These are phyloP conservation scores for Fusarium ramigenum DNA, from an alignment of 2,329 filamentous ascomycete genomes.

Conservation along the genomic window DNA sequence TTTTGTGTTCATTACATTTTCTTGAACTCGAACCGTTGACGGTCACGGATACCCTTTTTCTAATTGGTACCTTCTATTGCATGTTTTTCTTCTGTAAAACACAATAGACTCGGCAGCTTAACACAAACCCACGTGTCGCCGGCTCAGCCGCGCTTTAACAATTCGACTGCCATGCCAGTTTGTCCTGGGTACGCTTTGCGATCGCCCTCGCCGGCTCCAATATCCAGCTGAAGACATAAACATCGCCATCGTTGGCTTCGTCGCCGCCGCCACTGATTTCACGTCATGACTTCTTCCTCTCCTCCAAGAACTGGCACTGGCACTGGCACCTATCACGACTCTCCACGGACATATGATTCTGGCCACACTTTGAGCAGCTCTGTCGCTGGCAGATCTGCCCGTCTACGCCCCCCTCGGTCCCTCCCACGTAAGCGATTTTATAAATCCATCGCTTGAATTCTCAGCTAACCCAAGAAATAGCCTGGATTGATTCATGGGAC, in stretches of 20 bases:
- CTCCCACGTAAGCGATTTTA: constrained; percentile 38
- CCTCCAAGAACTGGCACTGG: constrained; percentile 39
- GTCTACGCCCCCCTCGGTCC: constrained; percentile 40
- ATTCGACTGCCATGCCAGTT: constrained; percentile 39
- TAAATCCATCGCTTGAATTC: neutral
- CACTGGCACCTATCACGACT: constrained; percentile 33
- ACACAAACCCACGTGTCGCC: constrained; percentile 21
- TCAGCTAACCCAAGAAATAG: constrained; percentile 33
- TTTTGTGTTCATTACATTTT: neutral
- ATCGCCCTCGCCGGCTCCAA: constrained; percentile 38
- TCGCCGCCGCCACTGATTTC: neutral
- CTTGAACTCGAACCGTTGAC: neutral
- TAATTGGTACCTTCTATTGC: neutral
- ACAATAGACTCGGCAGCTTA: neutral
- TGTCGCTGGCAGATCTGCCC: constrained; percentile 25
- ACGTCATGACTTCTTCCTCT: constrained; percentile 43
- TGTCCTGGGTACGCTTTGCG: constrained; percentile 33
- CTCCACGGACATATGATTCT: constrained; percentile 35
- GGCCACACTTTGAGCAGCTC: constrained; percentile 34
- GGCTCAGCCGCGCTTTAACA: constrained; percentile 31
- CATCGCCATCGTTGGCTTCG: constrained; percentile 10
- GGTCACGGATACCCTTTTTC: neutral
- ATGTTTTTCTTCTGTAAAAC: neutral
- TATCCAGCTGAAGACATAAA: constrained; percentile 28
- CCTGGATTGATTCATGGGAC: constrained; percentile 62